Evolutionary conservation across 352 stramenopile genomes (phyloP), one percentile per base, ranked within the genome.

Genomic region (Pythium pyrilobum): DNA sequence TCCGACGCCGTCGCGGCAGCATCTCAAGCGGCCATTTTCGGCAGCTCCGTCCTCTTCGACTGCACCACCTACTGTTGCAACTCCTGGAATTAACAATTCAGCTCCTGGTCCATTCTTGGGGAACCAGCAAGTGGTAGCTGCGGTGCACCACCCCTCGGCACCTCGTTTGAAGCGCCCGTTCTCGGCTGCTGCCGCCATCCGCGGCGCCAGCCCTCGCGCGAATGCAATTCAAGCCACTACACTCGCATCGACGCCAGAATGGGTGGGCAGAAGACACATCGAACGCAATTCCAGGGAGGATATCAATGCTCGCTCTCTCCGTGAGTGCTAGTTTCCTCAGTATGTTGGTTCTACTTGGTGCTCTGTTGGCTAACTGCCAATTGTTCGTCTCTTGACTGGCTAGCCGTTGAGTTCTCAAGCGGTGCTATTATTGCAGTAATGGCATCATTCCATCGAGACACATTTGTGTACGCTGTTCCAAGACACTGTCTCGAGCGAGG

Each of bases 391-490:
- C 36, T 18, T 41, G 10, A 20, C n/a, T 13, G 36, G 10, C 36
- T 41, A n/a, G n/a, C n/a, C n/a, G n/a, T n/a, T n/a, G n/a, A n/a
- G n/a, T n/a, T n/a, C 20, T 5, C 36, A 32, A 34, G 16, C 13
- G 23, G 20, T 4, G 43, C 27, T 24, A 36, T 43, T 2, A 40
- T 38, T 2, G 38, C 50, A 1, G 49, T 67, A 11, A 59, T 59
- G 36, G 12, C 45, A 1, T 50, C 59, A 0, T 62, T 50, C 37
- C 60, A 71, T n/a, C 52, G 52, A 11, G 69, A 85, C 24, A 83
- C 76, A 1, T 91, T 91, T 50, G 61, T 77, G 1, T 91, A 91
- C 27, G 77, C 76, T 3, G 72, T 89, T 2, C 81, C 81, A 12
- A 47, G 66, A 2, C 76, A 88, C 31, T 81, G 67, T 23, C 51